Base-by-base conservation (phyloP, 2,329 filamentous ascomycete species). In the Diplodia corticola region DNA sequence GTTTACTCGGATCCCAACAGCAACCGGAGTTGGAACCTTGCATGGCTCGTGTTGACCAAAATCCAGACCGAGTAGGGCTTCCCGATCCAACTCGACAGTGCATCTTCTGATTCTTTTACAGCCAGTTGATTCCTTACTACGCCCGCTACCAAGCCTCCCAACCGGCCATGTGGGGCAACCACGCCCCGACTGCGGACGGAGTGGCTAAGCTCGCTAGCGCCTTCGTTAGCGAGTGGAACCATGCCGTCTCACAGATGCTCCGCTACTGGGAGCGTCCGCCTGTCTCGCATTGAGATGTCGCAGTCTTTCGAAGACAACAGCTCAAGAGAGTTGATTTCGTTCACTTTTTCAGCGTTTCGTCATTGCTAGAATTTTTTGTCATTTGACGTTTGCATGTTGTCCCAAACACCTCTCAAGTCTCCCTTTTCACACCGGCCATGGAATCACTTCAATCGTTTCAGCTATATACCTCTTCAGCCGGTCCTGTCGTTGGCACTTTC, bases 21-120 rank as follows among this genome's bases (percentile, higher is more conserved):
- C 69, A 88, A 87, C 70, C 83, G 87, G 26, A 91, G 89, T 73
- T 92, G 90, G 89, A 93, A 92, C 73, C 81, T 90, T 70, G 90
- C 88, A 49, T 92, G 90, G 89, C 79, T 92, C 53, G 87, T 90
- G 35, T 78, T 92, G 10, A 79, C 79, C 49, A 91, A 91, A 75
- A 87, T 91, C 60, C 81, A 83, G 24, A 84, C 86, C 65, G 87
- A 89, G 88, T 89, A 79, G 76, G 40, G 40, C 40, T n/a, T 44
- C 9, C 40, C n/a, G 17, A 15, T 9, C 40, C 40, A 44, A 44
- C 40, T n/a, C n/a, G n/a, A n/a, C n/a, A 20, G 20, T 20, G 37
- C 46, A 33, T 28, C 46, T 33, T 66, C 69, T 71, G 54, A 73
- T 67, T 24, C 7, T 10, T 40, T 6, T 17, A 61, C 63, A 89